Percentiles rank a stretch among this genome's conserved stretches.
Conservation (phyloP, 176 grass and related monocot genomes). For the Eragrostis nindensis region DNA sequence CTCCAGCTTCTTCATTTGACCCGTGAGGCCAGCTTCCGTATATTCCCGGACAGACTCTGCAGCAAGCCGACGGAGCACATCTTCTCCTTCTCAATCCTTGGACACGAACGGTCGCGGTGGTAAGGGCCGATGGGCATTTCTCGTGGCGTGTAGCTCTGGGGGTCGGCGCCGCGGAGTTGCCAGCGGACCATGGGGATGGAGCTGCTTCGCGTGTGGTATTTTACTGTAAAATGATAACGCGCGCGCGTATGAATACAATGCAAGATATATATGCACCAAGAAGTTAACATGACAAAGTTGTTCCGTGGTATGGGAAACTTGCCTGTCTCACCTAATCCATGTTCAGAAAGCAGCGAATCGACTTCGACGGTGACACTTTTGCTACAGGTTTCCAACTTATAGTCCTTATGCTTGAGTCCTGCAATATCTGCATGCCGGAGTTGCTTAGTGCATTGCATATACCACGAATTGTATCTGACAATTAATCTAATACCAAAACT, state of each 20-base stretch:
- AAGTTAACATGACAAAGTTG: neutral
- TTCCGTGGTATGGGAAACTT: neutral
- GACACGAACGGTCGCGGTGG: neutral
- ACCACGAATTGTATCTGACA: too few species aligned
- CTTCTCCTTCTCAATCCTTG: neutral
- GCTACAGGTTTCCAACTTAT: neutral
- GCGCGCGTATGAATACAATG: neutral
- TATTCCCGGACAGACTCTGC: neutral
- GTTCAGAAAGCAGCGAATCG: neutral
- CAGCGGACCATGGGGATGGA: neutral
- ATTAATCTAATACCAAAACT: too few species aligned
- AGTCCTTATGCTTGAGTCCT: neutral
- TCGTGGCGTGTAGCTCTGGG: neutral
- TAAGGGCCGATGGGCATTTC: slow-evolving; percentile 13
- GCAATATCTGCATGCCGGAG: too few species aligned
- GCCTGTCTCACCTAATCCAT: neutral
- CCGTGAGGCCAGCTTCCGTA: neutral
- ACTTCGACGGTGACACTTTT: neutral
- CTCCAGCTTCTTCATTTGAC: neutral
- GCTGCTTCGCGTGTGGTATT: neutral
- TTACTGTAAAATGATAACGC: neutral
- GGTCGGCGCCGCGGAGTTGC: neutral
- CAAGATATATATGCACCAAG: neutral
- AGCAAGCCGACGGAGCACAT: neutral
- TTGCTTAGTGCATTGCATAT: too few species aligned